Conservation (phyloP, 1,284 basidiomycete genomes). For the Trichosporon sp. region DNA sequence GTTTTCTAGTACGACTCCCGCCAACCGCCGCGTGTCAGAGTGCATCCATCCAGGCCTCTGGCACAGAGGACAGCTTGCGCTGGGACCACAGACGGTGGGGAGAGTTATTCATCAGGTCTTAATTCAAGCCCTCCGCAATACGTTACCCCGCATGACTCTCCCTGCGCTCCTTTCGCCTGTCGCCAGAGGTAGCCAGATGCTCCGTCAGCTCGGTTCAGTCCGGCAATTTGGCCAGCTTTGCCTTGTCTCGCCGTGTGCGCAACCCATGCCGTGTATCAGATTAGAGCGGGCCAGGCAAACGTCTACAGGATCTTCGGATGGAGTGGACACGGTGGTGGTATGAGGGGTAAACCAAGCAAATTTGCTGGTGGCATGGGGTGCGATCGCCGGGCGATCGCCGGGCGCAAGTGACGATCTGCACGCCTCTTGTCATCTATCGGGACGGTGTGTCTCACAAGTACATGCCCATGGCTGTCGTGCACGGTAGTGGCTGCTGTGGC, state of each 20-base stretch:
- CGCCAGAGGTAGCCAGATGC: not conserved
- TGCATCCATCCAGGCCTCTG: not conserved
- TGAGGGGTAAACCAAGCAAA: not conserved
- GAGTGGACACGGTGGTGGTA: not conserved
- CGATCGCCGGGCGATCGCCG: not conserved
- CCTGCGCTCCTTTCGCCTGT: not conserved
- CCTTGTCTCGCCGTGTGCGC: not conserved
- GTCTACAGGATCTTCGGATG: not conserved
- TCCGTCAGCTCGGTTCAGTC: not conserved
- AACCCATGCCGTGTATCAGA: not conserved
- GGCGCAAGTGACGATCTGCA: not conserved
- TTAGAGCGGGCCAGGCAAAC: not conserved
- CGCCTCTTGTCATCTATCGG: not conserved
- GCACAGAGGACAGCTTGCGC: not conserved
- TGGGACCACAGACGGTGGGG: not conserved
- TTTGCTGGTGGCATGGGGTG: not conserved
- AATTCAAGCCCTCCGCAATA: not conserved
- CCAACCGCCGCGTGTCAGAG: not conserved
- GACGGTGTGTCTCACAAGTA: not conserved
- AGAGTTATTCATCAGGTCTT: not conserved
- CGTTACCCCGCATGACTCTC: not conserved
- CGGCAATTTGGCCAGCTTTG: not conserved
- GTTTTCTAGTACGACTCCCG: not conserved
- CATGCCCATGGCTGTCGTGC: not conserved
- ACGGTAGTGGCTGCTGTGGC: not conserved